Base-by-base conservation (phyloP, 306 rosid genomes). In the Pterocarpus macrocarpus region DNA sequence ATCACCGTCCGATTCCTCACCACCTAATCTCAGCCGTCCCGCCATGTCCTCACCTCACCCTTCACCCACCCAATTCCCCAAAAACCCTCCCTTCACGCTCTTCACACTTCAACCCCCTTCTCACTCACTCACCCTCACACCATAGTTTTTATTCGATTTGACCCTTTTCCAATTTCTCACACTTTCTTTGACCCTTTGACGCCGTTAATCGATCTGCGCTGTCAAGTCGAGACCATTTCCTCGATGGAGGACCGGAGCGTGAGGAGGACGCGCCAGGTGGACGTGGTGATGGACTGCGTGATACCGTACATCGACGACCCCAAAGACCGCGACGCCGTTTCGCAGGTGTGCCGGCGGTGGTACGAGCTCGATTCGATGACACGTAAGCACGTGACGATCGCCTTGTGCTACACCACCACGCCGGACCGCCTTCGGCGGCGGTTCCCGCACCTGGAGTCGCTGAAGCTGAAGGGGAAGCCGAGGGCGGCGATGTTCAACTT, bases 401-500 rank as follows among this genome's bases (percentile, higher is more conserved):
- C 99, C 0, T 92, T 95, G 5, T 95, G 99, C 80, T 95, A 95
- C 89, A 93, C 98, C 32, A 90, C 97, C 16, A 89, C 88, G 22
- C 98, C 99, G 2, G 94, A 81, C 7, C 87, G 93, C 13, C 89
- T 95, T 9, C 87, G 93, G 8, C 82, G 77, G 28, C 80, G 99
- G 47, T 95, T 95, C 70, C 82, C 84, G 0, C 92, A 88, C 79
- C 88, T 95, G 3, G 97, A 93, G 83, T 95, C 99, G 0, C 84
- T 95, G 72, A 87, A 86, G 73, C 83, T 95, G 53, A 95, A 95
- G 47, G 99, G 98, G 1, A 95, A 95, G 81, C 99, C 99, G 3
- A 71, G 99, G 35, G 99, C 99, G 2, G 97, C 99, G 8, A 95
- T 95, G 99, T 95, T 95, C 82, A 95, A 95, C 79, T 71, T 95